Base-by-base conservation (phyloP, 2,329 filamentous ascomycete species). In the Akanthomyces dipterigenus region DNA sequence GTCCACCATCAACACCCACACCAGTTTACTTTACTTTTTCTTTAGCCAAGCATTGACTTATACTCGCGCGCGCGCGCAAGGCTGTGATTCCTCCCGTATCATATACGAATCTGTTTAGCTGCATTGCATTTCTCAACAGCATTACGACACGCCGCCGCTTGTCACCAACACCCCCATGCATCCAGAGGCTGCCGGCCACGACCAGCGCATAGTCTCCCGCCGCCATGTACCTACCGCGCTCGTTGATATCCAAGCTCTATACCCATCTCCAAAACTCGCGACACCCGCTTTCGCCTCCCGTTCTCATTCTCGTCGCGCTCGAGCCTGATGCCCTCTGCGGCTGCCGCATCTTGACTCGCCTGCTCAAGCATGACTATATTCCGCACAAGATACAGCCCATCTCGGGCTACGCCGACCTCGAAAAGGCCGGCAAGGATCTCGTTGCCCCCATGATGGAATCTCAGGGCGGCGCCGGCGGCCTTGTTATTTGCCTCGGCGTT, bases 321-420 rank as follows among this genome's bases (percentile, higher is more conserved):
- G 93, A 97, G 71, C 92, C 95, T 60, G 95, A 99, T 77, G 90
- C 95, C 65, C 86, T 99, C 64, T 98, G 93, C 76, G 95, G 93
- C 64, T 96, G 92, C 73, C 91, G 93, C 64, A 97, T 99, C 64
- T 85, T 99, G 53, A 96, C 93, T 3, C 84, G 89, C 55, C 82
- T 99, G n/a, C 82, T 99, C 63, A 97, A 96, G 77, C 89, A 93
- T 80, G 95, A 99, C 79, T 98, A 96, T 72, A 96, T 99, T 67
- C 90, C 89, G 16, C 93, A 98, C 78, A 98, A 97, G 76, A 96
- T 98, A 70, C 91, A 97, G 70, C 95, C 95, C 1, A 88, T 99
- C 60, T 86, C 91, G 22, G 95, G 95, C 60, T 98, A 97, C 85
- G 88, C 86, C 66, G 95, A 98, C 73, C 84, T 99, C 51, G 83